phyloP scores from a whole-genome alignment of 2,329 filamentous ascomycete species.

The Fusarium torulosum region DNA sequence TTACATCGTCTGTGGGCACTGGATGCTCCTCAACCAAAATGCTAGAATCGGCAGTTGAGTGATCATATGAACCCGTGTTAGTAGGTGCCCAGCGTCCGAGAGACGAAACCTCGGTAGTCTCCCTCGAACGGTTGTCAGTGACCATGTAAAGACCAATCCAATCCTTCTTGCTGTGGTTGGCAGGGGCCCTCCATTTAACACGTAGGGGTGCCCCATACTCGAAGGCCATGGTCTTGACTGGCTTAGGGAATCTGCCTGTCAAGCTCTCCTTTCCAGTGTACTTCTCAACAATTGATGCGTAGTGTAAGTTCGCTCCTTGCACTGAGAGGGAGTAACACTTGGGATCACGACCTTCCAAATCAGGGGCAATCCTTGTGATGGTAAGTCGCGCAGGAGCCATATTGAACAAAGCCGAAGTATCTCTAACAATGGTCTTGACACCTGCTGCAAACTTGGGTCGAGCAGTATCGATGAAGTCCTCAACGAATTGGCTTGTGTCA shows the following conservation, averaged over 20 bases:
- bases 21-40: slow-evolving; percentile 78
- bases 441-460: slow-evolving; percentile 88
- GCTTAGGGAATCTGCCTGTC: slow-evolving; percentile 74
- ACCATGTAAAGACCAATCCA: slow-evolving; percentile 98
- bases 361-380: slow-evolving; percentile 81
- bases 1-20: slow-evolving; percentile 63
- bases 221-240: slow-evolving; percentile 81
- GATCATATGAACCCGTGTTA: slow-evolving; percentile 81
- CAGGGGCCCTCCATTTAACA: slow-evolving; percentile 90
- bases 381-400: slow-evolving; percentile 89
- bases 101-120: slow-evolving; percentile 85
- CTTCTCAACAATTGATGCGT: slow-evolving; percentile 66
- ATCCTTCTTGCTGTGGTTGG: slow-evolving; percentile 88
- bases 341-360: slow-evolving; percentile 82
- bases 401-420: slow-evolving; percentile 89
- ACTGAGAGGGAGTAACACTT: slow-evolving; percentile 84
- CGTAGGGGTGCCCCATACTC: slow-evolving; percentile 92
- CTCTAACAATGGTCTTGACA: slow-evolving; percentile 87
- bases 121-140: slow-evolving; percentile 88
- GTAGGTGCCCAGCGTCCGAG: slow-evolving; percentile 92
- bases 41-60: slow-evolving; percentile 78
- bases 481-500: slow-evolving; percentile 88
- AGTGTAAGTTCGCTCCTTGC: slow-evolving; percentile 71
- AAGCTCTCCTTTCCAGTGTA: slow-evolving; percentile 80
- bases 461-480: slow-evolving; percentile 88